Conservation (phyloP, 805 yeast genomes). For the Starmerella potacharoeniae region DNA sequence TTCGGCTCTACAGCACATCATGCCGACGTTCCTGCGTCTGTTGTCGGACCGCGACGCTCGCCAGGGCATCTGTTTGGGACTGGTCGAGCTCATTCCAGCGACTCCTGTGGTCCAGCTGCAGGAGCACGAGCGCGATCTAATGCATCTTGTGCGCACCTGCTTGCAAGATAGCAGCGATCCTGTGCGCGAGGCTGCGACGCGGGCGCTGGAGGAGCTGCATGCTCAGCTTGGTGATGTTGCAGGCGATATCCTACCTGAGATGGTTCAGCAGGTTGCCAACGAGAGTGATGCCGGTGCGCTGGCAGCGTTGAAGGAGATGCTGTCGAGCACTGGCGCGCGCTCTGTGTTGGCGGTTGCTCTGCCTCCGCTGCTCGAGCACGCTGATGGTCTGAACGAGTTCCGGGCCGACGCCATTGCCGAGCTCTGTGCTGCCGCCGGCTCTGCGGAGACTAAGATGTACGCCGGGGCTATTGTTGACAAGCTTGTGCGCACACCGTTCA, state of each 20-base stretch:
- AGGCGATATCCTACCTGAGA: constrained; percentile 77
- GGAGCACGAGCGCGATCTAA: constrained; percentile 56
- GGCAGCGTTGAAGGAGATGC: constrained; percentile 74
- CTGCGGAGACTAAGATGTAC: constrained; percentile 30
- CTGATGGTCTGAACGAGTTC: constrained; percentile 28
- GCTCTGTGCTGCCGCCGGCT: constrained; percentile 29
- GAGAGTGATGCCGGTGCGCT: constrained; percentile 47
- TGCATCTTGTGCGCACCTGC: constrained; percentile 65
- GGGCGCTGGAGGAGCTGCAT: constrained; percentile 80
- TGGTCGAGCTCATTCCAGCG: constrained; percentile 72
- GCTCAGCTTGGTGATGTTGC: constrained; percentile 71
- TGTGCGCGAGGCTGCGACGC: constrained; percentile 86
- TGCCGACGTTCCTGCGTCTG: constrained; percentile 65
- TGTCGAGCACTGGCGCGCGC: constrained; percentile 76
- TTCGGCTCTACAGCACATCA: constrained; percentile 66
- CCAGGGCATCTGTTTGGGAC: constrained; percentile 94
- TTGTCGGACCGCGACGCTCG: constrained; percentile 71
- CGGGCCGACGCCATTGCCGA: constrained; percentile 48
- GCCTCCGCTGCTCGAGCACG: constrained; percentile 56
- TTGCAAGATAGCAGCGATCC: constrained; percentile 55
- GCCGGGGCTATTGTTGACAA: constrained; percentile 64
- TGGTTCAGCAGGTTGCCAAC: constrained; percentile 54
- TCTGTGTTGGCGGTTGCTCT: constrained; percentile 87
- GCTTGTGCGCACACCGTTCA: constrained; percentile 36
- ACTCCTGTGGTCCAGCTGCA: constrained; percentile 43